A percentile compares a stretch with the other conserved stretches of the same genome.
phyloP scores from a whole-genome alignment of 139 green algal species.

The Chloropicon primus region DNA sequence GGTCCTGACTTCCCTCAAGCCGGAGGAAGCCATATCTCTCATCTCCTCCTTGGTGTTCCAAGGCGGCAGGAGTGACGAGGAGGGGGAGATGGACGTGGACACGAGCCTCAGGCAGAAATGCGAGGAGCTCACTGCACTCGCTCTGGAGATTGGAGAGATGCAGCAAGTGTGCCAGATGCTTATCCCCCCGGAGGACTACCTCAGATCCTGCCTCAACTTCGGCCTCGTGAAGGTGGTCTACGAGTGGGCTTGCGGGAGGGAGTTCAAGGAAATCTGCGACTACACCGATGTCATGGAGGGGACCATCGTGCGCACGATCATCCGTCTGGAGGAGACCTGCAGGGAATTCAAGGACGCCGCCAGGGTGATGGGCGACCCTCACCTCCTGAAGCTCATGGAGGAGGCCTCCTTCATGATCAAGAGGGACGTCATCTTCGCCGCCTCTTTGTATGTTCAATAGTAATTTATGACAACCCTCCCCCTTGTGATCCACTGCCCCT shows the following conservation, averaged over 20 bases:
- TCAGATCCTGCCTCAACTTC: constrained; percentile 36
- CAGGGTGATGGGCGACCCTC: constrained; percentile 83
- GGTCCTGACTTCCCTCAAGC: constrained; percentile 51
- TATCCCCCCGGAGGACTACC: constrained; percentile 59
- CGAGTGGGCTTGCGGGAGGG: constrained; percentile 79
- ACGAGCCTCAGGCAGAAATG: constrained; percentile 12
- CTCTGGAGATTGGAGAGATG: constrained; percentile 26
- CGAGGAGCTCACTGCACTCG: background rate
- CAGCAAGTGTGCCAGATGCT: constrained; percentile 29
- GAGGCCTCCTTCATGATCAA: constrained; percentile 72
- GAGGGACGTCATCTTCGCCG: constrained; percentile 92
- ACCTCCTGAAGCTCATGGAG: constrained; percentile 80
- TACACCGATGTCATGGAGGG: constrained; percentile 91
- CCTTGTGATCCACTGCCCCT: too few species aligned
- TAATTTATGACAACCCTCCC: background rate
- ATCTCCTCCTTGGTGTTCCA: constrained; percentile 86
- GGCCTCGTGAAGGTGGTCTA: constrained; percentile 79
- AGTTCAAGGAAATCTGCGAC: constrained; percentile 75
- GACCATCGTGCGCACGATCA: constrained; percentile 75
- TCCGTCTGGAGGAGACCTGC: constrained; percentile 78
- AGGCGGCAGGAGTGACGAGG: constrained; percentile 26
- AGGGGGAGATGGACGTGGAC: constrained; percentile 41
- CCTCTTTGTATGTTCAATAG: constrained; percentile 76
- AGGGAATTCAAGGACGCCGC: constrained; percentile 63
- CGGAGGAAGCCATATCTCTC: constrained; percentile 79